A percentile compares a stretch with the other conserved stretches of the same genome.
phyloP scores from a whole-genome alignment of 1,139 yeast species.

The Pichia sp. region DNA sequence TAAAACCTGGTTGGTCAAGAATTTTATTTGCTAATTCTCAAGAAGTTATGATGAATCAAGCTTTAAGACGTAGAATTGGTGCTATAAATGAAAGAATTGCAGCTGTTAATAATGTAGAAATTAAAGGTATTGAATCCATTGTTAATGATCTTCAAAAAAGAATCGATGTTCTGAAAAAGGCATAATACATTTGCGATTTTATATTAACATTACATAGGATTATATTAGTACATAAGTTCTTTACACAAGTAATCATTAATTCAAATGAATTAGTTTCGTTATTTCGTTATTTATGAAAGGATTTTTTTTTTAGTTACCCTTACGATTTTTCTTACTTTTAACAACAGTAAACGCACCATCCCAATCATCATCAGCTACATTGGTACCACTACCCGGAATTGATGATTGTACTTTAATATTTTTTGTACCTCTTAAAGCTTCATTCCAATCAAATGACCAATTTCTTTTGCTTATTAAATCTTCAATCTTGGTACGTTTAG shows the following conservation, averaged over 20 bases:
- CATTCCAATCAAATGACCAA: constrained; percentile 58
- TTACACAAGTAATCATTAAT: not conserved
- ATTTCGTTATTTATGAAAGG: not conserved
- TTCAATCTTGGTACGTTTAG: constrained; percentile 69
- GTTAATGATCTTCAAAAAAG: constrained; percentile 12
- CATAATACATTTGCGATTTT: not conserved
- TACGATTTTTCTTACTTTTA: constrained; percentile 58
- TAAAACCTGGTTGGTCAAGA: constrained; percentile 77
- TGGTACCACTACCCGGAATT: not conserved
- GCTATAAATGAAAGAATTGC: constrained; percentile 55
- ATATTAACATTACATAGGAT: not conserved
- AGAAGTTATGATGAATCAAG: constrained; percentile 89
- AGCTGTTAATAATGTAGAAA: constrained; percentile 46
- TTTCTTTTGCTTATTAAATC: constrained; percentile 37
- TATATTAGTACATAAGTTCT: not conserved
- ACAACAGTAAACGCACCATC: constrained; percentile 54
- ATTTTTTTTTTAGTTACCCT: constrained; percentile 24
- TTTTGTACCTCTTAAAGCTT: constrained; percentile 34
- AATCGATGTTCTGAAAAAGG: constrained; percentile 1
- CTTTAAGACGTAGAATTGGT: constrained; percentile 69
- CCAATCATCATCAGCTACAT: constrained; percentile 56
- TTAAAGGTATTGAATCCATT: constrained; percentile 24
- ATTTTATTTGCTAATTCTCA: constrained; percentile 72
- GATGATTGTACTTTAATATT: not conserved
- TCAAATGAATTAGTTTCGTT: not conserved